Evolutionary conservation across 352 stramenopile species (phyloP), one percentile per base, ranked within the genome.

Genomic region (Phytopythium helicoides): DNA sequence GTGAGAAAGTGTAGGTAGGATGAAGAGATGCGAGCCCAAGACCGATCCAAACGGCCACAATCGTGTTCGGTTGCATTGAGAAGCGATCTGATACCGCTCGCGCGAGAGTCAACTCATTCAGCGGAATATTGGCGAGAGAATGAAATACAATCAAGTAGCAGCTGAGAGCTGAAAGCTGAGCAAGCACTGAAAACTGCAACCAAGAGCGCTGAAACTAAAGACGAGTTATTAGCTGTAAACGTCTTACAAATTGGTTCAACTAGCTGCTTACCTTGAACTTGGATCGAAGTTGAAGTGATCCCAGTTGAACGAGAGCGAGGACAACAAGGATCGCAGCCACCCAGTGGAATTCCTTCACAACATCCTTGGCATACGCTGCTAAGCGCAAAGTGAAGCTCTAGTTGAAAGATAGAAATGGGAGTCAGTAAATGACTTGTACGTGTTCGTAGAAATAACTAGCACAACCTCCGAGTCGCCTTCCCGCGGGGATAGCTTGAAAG

Each of bases 91-190:
- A 92, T 25, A 98, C 82, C 7, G 86, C 93, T 28, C 79, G 96
- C 9, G 96, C 64, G 15, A 98, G 86, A 6, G 70, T 63, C 35
- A 95, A 60, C 28, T 68, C 61, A 9, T 9, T 33, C 3, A 98
- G 70, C 6, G 93, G 93, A 23, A 98, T 65, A 58, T 98, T 98
- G 8, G 88, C 81, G 8, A 98, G 71, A 3, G 73, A 75, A 63
- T 98, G 90, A 62, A 98, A 98, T 0, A 97, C 70, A 4, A 86
- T 14, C 18, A 97, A 39, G 59, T 98, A 98, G 37, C 91, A 81
- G 1, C 65, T 15, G 3, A 95, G 64, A 1, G 70, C 60, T 26
- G 69, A 65, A 7, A 89, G 5, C 1, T 97, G 70, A 1, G 74
- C 48, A 37, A 35, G 47, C 12, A 52, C 60, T 16, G 40, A 60